Evolutionary conservation across 208 protist species (phyloP).

Genomic region (Angomonas deanei): DNA sequence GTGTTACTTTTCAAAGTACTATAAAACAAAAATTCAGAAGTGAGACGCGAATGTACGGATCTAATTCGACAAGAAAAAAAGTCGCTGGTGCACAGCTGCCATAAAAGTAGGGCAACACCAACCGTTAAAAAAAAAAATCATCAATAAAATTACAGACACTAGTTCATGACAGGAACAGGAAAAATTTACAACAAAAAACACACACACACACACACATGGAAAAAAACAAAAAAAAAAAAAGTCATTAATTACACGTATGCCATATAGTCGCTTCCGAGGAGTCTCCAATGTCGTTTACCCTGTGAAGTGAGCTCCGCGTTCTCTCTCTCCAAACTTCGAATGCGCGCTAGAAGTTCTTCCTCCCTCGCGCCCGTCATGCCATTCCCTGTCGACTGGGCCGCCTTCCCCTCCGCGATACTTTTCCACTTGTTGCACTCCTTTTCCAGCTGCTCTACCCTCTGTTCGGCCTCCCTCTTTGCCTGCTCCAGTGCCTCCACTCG

Average conservation of each 20-base stretch:
- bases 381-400: background rate
- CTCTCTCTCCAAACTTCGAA: background rate
- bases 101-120: too few species aligned
- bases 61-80: too few species aligned
- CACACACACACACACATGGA: background rate
- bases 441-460: background rate
- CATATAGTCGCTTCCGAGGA: conserved; percentile 3
- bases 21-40: background rate
- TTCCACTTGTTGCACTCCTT: background rate
- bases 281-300: background rate
- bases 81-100: too few species aligned
- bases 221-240: background rate
- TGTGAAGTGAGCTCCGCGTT: background rate
- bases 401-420: background rate
- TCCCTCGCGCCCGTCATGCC: background rate
- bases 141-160: background rate
- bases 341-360: background rate
- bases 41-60: too few species aligned
- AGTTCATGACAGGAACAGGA: background rate
- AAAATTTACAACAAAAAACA: conserved; percentile 4
- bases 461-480: background rate
- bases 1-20: background rate
- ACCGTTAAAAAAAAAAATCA: background rate
- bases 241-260: background rate
- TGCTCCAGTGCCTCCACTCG: background rate